Evolutionary conservation across 2,329 filamentous ascomycete species (phyloP).

Genomic region (Claviceps citrina): DNA sequence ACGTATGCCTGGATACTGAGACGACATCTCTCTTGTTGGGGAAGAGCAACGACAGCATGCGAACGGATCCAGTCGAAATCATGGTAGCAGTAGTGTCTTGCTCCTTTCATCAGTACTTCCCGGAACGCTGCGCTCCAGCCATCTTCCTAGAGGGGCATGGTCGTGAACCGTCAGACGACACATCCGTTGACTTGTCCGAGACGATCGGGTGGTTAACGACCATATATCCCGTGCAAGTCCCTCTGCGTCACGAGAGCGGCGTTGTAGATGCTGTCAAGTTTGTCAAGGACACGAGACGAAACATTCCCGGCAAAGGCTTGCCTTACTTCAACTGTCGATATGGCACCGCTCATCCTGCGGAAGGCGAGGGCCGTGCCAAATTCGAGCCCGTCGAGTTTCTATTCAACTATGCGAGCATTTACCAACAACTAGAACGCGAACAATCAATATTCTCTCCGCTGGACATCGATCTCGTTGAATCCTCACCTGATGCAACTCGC

Average conservation of each 20-base stretch:
- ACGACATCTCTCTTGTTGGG: constrained; percentile 8
- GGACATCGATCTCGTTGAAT: not conserved
- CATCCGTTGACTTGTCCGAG: constrained; percentile 18
- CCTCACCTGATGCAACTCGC: not conserved
- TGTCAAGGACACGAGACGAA: constrained; percentile 22
- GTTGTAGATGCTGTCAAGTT: constrained; percentile 8
- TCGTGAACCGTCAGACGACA: constrained; percentile 15
- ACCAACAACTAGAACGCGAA: constrained; percentile 27
- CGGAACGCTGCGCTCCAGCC: constrained; percentile 17
- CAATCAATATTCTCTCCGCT: constrained; percentile 10
- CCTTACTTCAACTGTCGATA: constrained; percentile 22
- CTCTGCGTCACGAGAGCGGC: constrained; percentile 3
- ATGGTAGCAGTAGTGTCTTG: constrained; percentile 19
- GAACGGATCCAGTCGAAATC: constrained; percentile 24
- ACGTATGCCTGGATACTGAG: not conserved
- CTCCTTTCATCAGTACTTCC: constrained; percentile 22
- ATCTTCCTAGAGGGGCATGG: constrained; percentile 28
- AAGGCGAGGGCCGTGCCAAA: constrained; percentile 1
- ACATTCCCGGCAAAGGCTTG: constrained; percentile 20
- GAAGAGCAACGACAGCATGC: constrained; percentile 15
- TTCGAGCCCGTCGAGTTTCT: constrained; percentile 23
- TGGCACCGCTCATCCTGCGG: constrained; percentile 12
- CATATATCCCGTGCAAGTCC: constrained; percentile 18
- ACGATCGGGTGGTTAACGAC: constrained; percentile 33
- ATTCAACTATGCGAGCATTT: constrained; percentile 31